phyloP scores from a whole-genome alignment of 176 grass and related monocot species.

The Cenchrus americanus region DNA sequence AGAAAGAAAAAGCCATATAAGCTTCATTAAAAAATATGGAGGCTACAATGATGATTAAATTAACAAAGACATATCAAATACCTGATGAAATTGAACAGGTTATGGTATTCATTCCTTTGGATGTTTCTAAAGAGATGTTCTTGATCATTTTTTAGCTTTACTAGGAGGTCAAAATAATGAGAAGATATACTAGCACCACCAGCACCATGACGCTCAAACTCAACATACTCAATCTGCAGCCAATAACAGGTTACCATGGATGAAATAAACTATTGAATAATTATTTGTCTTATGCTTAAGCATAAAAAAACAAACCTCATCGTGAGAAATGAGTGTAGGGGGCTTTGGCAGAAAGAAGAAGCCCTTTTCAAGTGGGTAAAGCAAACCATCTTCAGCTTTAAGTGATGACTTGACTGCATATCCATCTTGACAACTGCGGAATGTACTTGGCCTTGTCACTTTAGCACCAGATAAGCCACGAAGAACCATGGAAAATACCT shows the following conservation, averaged over 20 bases:
- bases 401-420: conserved; percentile 99
- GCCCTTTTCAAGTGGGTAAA: conserved; percentile 96
- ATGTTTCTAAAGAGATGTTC: conserved; percentile 91
- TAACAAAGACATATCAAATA: conserved; percentile 30
- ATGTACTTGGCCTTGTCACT: conserved; percentile 84
- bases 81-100: conserved; percentile 82
- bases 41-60: conserved; percentile 11
- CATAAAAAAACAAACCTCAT: conserved; percentile 64
- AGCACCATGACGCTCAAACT: conserved; percentile 82
- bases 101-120: conserved; percentile 86
- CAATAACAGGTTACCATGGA: background rate
- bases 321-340: conserved; percentile 93
- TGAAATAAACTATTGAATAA: background rate
- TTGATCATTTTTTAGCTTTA: conserved; percentile 78
- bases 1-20: conserved; percentile 22
- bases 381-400: conserved; percentile 96
- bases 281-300: background rate
- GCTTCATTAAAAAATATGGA: background rate
- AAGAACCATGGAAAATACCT: conserved; percentile 83
- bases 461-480: conserved; percentile 89
- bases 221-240: conserved; percentile 78
- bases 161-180: conserved; percentile 84
- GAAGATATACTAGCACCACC: conserved; percentile 72
- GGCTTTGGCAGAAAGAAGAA: conserved; percentile 99
- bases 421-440: conserved; percentile 83